Percentiles rank a stretch among this genome's conserved stretches.
phyloP scores from a whole-genome alignment of 2,329 filamentous ascomycete species.

The Sphaerulina populicola region DNA sequence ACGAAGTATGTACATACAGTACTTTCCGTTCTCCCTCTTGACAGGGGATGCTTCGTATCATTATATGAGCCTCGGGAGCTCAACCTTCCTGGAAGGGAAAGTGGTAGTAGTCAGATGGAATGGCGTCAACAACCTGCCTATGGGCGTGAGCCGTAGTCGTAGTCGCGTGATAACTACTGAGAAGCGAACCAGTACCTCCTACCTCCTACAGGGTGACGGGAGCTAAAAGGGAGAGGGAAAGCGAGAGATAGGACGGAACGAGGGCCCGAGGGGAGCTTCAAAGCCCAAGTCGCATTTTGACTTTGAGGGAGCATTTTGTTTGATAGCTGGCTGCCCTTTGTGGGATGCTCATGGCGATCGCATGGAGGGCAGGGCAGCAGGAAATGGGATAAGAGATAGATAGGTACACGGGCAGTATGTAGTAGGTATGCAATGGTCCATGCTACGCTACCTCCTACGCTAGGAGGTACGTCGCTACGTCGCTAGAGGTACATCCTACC shows the following conservation, averaged over 20 bases:
- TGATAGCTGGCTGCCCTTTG: not conserved
- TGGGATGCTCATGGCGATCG: not conserved
- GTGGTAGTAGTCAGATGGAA: not conserved
- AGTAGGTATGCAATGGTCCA: no score
- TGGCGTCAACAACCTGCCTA: not conserved
- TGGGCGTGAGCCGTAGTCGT: not conserved
- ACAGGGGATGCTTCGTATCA: not conserved
- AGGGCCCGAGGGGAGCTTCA: not conserved
- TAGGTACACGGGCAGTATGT: no score
- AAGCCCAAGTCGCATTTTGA: not conserved
- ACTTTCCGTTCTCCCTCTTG: no score
- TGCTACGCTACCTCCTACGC: no score
- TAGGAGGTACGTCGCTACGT: no score
- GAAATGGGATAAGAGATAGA: no score
- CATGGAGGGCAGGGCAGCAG: not conserved
- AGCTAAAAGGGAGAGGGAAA: no score
- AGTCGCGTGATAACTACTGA: not conserved
- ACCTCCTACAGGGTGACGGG: no score
- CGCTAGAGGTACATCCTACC: no score
- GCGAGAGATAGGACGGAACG: not conserved
- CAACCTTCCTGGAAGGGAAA: not conserved
- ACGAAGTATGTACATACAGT: no score
- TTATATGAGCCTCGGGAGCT: not conserved
- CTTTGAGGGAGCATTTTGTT: not conserved
- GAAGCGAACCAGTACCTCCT: not conserved